Base-by-base conservation (phyloP, 371 early-diverging fungal species). In the Rhizopus delemar region DNA sequence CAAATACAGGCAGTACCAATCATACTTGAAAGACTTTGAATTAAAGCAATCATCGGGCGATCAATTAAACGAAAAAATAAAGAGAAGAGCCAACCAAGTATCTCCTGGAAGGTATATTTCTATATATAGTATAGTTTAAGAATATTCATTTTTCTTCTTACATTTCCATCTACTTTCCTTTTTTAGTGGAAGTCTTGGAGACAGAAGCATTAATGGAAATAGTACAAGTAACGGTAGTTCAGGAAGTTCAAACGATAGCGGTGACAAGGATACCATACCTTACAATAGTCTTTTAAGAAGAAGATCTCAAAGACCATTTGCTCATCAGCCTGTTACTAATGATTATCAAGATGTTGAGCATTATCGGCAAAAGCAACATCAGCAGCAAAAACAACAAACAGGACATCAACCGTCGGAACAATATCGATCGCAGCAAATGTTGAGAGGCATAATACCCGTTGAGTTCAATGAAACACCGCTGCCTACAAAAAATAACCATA, bases 11-110 rank as follows among this genome's bases (percentile, higher is more conserved):
- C 59, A 59, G 6, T 77, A 81, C 46, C 77, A 81, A 59, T 68
- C 71, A 49, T 81, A 81, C 29, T 22, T 80, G 15, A 64, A 59
- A 33, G 80, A 78, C 7, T 81, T 79, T 43, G 31, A 60, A 22
- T 22, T 22, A 22, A 22, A 22, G 22, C 22, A 22, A 22, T 22
- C 22, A 22, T 22, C 22, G 22, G 22, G 22, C 22, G 22, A 22
- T 22, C 22, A 22, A 22, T 22, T 65, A 71, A 70, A 32, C 4
- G 59, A 65, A 31, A 53, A 54, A 53, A 50, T 56, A 15, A 60
- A 67, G 46, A 72, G 68, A 49, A 55, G 70, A 46, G 56, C 59
- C 1, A 69, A 65, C 35, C 59, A 63, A 31, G 46, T 59, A 39
- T 75, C 65, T 1, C 72, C 68, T 35, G 62, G 63, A 57, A 71